These are phyloP conservation scores for Alnus rubra DNA, from an alignment of 306 rosid genomes.

Conservation along the genomic window DNA sequence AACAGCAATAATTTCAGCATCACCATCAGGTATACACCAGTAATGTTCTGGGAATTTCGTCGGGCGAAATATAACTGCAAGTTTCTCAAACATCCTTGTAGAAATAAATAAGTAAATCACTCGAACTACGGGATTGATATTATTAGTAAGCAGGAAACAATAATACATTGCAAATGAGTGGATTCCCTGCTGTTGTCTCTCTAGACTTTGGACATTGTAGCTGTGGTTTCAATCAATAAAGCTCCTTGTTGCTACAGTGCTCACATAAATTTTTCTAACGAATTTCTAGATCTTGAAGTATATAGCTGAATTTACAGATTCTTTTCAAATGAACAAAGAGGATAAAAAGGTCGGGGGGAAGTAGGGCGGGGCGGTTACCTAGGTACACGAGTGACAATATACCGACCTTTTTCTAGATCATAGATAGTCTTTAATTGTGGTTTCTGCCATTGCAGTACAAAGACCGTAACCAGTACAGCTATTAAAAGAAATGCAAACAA, in stretches of 20 bases:
- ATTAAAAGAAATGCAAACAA: slow-evolving; percentile 49
- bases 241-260: not conserved
- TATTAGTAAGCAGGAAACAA: not conserved
- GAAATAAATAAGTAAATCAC: not conserved
- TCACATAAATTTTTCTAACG: slow-evolving; percentile 2
- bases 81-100: not conserved
- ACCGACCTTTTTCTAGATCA: slow-evolving; percentile 63
- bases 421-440: slow-evolving; percentile 57
- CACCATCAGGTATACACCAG: not conserved
- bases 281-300: not conserved
- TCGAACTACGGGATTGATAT: not conserved
- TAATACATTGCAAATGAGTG: not conserved
- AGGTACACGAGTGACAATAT: slow-evolving; percentile 49
- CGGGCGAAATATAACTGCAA: not conserved
- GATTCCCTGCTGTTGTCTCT: not conserved
- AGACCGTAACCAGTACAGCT: slow-evolving; percentile 35
- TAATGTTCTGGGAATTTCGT: not conserved
- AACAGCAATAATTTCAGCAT: not conserved
- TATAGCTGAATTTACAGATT: not conserved
- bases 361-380: slow-evolving; percentile 18
- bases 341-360: not conserved
- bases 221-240: not conserved
- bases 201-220: not conserved
- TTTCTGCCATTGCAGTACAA: slow-evolving; percentile 43
- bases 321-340: not conserved